Conservation (phyloP, 2,329 filamentous ascomycete genomes). For the Nemania sp. region DNA sequence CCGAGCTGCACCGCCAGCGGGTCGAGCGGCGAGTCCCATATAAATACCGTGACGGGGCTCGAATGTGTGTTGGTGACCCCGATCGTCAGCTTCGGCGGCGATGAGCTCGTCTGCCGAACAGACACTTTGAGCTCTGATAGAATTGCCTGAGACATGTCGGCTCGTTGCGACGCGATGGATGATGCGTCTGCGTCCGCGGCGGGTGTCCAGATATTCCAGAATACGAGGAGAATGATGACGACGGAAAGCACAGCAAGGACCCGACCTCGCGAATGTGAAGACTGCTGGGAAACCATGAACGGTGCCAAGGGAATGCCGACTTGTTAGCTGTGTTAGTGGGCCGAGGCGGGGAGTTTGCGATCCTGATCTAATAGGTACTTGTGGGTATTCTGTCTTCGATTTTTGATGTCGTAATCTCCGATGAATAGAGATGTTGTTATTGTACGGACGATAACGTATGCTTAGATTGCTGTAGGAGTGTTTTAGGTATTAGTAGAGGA, state of each 20-base stretch:
- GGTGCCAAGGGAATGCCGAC: neutral
- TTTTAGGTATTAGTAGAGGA: neutral
- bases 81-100: slow-evolving; percentile 53
- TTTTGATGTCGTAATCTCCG: neutral
- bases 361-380: slow-evolving; percentile 2
- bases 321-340: slow-evolving; percentile 4
- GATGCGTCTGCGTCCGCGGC: slow-evolving; percentile 10
- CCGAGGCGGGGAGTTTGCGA: slow-evolving; percentile 23
- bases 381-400: neutral
- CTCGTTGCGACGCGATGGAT: slow-evolving; percentile 9
- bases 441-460: neutral
- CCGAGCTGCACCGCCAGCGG: slow-evolving; percentile 57
- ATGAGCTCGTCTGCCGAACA: slow-evolving; percentile 46
- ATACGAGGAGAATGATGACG: slow-evolving; percentile 30
- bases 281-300: slow-evolving; percentile 38
- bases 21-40: slow-evolving; percentile 61
- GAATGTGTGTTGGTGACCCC: slow-evolving; percentile 57
- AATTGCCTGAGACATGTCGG: slow-evolving; percentile 42
- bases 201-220: slow-evolving; percentile 36
- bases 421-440: neutral
- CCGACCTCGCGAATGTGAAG: slow-evolving; percentile 29
- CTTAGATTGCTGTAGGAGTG: slow-evolving; percentile 1
- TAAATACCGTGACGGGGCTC: slow-evolving; percentile 56
- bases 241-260: slow-evolving; percentile 37
- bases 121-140: slow-evolving; percentile 47